Conservation (phyloP, 768 basidiomycete species). For the Pleurotus platypus region DNA sequence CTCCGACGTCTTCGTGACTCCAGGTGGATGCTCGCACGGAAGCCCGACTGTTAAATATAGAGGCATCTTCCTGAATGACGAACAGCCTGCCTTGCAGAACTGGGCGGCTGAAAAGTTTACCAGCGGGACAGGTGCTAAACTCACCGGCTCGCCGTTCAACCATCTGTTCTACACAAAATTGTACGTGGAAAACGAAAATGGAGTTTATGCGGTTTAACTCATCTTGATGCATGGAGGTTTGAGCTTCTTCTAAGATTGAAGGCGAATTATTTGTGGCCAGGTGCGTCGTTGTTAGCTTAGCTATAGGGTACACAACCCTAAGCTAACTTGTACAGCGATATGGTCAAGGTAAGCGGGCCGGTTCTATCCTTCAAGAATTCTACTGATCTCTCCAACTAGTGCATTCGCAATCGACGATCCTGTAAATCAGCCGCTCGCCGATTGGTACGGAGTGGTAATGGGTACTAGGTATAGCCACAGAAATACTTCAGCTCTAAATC, state of each 20-base stretch:
- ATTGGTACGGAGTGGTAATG: slow-evolving; percentile 67
- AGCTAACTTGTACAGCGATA: slow-evolving; percentile 24
- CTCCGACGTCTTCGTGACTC: slow-evolving; percentile 41
- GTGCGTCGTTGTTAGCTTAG: slow-evolving; percentile 21
- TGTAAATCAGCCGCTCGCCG: slow-evolving; percentile 58
- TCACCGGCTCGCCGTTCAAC: slow-evolving; percentile 59
- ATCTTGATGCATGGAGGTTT: slow-evolving; percentile 35
- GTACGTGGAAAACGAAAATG: slow-evolving; percentile 24
- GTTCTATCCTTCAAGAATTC: background rate
- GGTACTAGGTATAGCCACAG: slow-evolving; percentile 49
- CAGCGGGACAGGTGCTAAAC: slow-evolving; percentile 50
- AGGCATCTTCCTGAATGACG: slow-evolving; percentile 74
- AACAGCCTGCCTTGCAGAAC: slow-evolving; percentile 66
- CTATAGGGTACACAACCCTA: background rate
- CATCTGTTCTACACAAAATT: slow-evolving; percentile 55
- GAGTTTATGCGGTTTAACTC: background rate
- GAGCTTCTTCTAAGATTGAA: slow-evolving; percentile 65
- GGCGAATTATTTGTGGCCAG: slow-evolving; percentile 72
- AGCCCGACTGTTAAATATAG: slow-evolving; percentile 67
- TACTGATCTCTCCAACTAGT: slow-evolving; percentile 16
- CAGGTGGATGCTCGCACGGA: slow-evolving; percentile 51
- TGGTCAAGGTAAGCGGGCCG: slow-evolving; percentile 32
- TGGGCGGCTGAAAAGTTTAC: slow-evolving; percentile 73
- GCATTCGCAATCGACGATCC: slow-evolving; percentile 59
- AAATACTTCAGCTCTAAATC: background rate